Percentiles rank a stretch among this genome's conserved stretches.
Conservation (phyloP, 345 rosid species). For the Nephelium lappaceum region DNA sequence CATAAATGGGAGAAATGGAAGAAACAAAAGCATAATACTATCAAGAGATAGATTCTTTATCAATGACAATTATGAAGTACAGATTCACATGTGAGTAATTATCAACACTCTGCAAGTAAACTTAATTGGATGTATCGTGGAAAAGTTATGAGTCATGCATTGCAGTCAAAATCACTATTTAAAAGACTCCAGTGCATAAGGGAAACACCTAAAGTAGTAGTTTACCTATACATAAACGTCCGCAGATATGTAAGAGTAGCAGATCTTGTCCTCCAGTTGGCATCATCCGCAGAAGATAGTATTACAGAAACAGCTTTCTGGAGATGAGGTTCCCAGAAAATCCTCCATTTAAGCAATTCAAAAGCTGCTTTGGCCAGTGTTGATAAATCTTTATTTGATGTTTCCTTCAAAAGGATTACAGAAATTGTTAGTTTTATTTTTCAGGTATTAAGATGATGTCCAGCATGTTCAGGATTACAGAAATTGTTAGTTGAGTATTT, state of each 20-base stretch:
- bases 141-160: not conserved
- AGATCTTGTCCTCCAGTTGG: constrained; percentile 98
- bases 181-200: not conserved
- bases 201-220: constrained; percentile 12
- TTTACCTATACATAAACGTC: constrained; percentile 95
- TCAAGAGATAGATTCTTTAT: not conserved
- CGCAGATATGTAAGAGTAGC: constrained; percentile 87
- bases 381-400: constrained; percentile 93
- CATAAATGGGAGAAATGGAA: not conserved
- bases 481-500: not conserved
- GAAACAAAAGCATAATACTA: not conserved
- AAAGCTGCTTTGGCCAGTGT: constrained; percentile 95
- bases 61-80: constrained; percentile 11
- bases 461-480: not conserved
- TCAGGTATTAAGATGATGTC: constrained; percentile 28
- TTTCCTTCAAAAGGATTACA: constrained; percentile 81
- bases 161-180: not conserved
- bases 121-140: not conserved
- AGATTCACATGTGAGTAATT: not conserved
- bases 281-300: constrained; percentile 73
- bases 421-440: too few species aligned
- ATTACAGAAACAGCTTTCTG: constrained; percentile 70
- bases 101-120: not conserved
- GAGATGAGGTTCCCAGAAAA: constrained; percentile 79
- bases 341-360: constrained; percentile 91